A percentile compares a stretch with the other conserved stretches of the same genome.
Conservation (phyloP, 352 stramenopile genomes). For the Phytophthora palmivora region DNA sequence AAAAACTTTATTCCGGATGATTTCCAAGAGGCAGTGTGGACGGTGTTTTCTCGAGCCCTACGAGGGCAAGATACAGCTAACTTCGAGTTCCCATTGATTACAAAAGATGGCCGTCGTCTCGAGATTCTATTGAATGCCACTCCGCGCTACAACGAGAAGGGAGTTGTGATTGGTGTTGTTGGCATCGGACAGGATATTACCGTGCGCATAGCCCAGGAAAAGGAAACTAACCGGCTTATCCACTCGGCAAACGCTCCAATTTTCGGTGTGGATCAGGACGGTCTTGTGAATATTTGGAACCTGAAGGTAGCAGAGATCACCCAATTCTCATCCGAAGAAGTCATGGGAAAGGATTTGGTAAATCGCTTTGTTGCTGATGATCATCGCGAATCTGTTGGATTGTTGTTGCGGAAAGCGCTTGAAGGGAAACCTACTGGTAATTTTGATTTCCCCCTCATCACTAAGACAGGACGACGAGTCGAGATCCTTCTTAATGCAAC, state of each 20-base stretch:
- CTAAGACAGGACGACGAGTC: constrained; percentile 42
- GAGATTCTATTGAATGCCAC: constrained; percentile 59
- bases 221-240: constrained; percentile 67
- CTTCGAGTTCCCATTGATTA: constrained; percentile 58
- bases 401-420: constrained; percentile 46
- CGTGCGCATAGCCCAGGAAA: constrained; percentile 64
- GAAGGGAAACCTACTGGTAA: constrained; percentile 58
- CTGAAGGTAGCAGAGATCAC: constrained; percentile 76
- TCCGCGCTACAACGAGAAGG: constrained; percentile 51
- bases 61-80: constrained; percentile 54
- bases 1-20: constrained; percentile 74
- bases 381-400: constrained; percentile 22
- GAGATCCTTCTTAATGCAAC: constrained; percentile 73
- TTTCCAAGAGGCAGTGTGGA: constrained; percentile 50
- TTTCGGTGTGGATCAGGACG: constrained; percentile 67
- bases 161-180: constrained; percentile 51
- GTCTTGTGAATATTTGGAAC: constrained; percentile 74
- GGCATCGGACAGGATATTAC: constrained; percentile 67
- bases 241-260: constrained; percentile 72
- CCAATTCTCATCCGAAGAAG: constrained; percentile 77
- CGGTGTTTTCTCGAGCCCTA: constrained; percentile 54
- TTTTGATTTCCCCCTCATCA: constrained; percentile 80
- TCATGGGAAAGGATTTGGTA: constrained; percentile 75
- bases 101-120: constrained; percentile 42
- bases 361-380: constrained; percentile 52